Percentiles rank a stretch among this genome's conserved stretches.
These are phyloP conservation scores for Scytalidium sp. DNA, from an alignment of 2,329 filamentous ascomycete species.

Conservation along the genomic window DNA sequence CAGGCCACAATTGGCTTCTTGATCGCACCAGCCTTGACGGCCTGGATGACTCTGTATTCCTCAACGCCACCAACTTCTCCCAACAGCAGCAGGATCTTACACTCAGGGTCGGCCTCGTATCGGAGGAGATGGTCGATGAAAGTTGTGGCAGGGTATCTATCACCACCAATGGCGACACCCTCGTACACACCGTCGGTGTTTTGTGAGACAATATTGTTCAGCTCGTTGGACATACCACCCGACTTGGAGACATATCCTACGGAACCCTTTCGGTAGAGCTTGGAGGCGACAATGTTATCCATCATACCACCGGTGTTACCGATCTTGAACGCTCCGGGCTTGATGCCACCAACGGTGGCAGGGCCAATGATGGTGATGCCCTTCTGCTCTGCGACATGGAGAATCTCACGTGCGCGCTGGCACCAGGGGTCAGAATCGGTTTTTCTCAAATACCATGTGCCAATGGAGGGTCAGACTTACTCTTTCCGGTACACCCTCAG, in stretches of 20 bases:
- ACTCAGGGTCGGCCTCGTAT: slow-evolving; percentile 94
- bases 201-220: slow-evolving; percentile 99
- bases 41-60: slow-evolving; percentile 99
- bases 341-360: slow-evolving; percentile 98
- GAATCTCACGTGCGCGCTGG: slow-evolving; percentile 94
- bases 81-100: slow-evolving; percentile 94
- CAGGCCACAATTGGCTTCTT: slow-evolving; percentile 99
- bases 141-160: slow-evolving; percentile 96
- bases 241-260: slow-evolving; percentile 99
- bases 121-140: slow-evolving; percentile 98
- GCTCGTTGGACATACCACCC: slow-evolving; percentile 99
- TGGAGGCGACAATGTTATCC: slow-evolving; percentile 99
- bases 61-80: slow-evolving; percentile 99
- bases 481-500: slow-evolving; percentile 97
- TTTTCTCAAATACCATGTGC: background rate
- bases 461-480: slow-evolving; percentile 51
- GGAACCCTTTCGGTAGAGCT: slow-evolving; percentile 98
- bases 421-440: slow-evolving; percentile 26
- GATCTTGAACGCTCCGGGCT: slow-evolving; percentile 99
- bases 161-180: slow-evolving; percentile 98
- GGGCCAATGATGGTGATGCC: slow-evolving; percentile 98
- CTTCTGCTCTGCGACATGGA: slow-evolving; percentile 96
- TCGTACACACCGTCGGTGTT: slow-evolving; percentile 98
- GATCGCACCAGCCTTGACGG: slow-evolving; percentile 89
- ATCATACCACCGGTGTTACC: slow-evolving; percentile 99